Evolutionary conservation across 169 alveolate genomes (phyloP), one percentile per base, ranked within the genome.

Genomic region (Sarcocystis neurona): DNA sequence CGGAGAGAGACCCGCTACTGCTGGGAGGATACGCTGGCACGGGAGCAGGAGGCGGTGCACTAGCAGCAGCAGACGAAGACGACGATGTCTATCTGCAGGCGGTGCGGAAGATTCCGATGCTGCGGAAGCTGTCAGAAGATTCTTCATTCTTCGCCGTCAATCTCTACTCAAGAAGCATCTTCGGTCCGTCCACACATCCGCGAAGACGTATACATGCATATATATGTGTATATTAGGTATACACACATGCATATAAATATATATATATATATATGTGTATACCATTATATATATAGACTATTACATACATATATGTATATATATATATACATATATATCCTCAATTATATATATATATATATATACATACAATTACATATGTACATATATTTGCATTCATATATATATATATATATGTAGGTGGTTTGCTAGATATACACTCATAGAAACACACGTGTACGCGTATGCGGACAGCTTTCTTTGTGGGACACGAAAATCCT

Each of bases 91-190:
- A 41, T 23, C n/a, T 72, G 66, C 70, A 74, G 91, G 30, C 77
- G 18, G 79, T 79, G 85, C 75, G 82, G 68, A 77, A 70, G 41
- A 30, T 72, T 53, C 84, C 84, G 20, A 63, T 70, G 20, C 86
- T 79, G 32, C 58, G 63, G 63, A 37, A 60, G 60, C 92, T 88
- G 30, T 53, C 89, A 0, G 68, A 70, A 34, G 72, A 43, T 41
- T 80, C 84, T 20, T 88, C 89, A 30, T 96, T 96, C 95, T 90
- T 97, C 89, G 98, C 97, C 8, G 93, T 95, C 8, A 97, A 96
- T 84, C 92, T 97, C 77, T 96, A 95, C 92, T 94, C 97, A 30
- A 94, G 96, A 85, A 93, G 96, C 70, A 96, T 95, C 88, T 95
- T 97, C 74, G 98, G 92, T 88, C 37, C 39, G 89, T 6, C 10